phyloP scores from a whole-genome alignment of 305 asterid genomes.

The Caryopteris hybrid region DNA sequence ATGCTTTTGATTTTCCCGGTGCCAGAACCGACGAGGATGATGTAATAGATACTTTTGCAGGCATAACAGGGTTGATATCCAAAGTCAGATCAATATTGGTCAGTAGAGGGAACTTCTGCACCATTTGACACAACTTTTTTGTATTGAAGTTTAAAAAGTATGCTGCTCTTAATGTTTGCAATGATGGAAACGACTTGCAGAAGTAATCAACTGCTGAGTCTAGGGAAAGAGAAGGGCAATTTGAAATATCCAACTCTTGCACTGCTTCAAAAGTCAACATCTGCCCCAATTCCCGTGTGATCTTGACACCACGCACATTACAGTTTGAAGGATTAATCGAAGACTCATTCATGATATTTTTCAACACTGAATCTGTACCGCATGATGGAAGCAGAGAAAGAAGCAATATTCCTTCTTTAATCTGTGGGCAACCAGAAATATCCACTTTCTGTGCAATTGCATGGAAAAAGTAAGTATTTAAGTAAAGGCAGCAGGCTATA shows the following conservation, averaged over 20 bases:
- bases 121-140: conserved; percentile 40
- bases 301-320: conserved; percentile 21
- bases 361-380: conserved; percentile 26
- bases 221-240: conserved; percentile 65
- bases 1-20: conserved; percentile 28
- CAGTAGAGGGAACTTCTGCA: conserved; percentile 52
- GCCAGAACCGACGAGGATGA: conserved; percentile 38
- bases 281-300: conserved; percentile 31
- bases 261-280: conserved; percentile 59
- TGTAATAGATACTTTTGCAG: conserved; percentile 45
- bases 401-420: conserved; percentile 47
- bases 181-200: conserved; percentile 70
- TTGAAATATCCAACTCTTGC: conserved; percentile 78
- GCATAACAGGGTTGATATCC: conserved; percentile 63
- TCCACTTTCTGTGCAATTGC: conserved; percentile 62
- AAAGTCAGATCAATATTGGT: conserved; percentile 59
- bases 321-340: conserved; percentile 26
- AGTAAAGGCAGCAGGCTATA: conserved; percentile 16
- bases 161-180: conserved; percentile 63
- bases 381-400: conserved; percentile 50
- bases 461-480: conserved; percentile 19
- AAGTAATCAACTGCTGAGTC: conserved; percentile 54
- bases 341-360: conserved; percentile 36
- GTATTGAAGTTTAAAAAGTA: conserved; percentile 44
- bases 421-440: conserved; percentile 76